Percentiles rank a stretch among this genome's conserved stretches.
phyloP scores from a whole-genome alignment of 257 asterid genomes.

The Gynochthodes officinalis region DNA sequence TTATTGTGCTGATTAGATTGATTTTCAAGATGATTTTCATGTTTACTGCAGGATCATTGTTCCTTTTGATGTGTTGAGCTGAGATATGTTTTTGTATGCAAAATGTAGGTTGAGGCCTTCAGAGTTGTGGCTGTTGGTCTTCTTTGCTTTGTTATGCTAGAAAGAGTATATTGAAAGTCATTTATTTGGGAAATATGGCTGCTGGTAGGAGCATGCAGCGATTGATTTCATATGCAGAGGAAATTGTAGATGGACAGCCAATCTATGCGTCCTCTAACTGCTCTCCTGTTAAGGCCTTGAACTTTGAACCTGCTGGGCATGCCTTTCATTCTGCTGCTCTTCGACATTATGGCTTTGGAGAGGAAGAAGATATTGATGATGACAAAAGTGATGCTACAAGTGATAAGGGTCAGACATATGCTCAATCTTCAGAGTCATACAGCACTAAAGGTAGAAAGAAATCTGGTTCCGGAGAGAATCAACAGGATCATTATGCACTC shows the following conservation, averaged over 20 bases:
- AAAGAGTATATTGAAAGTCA: background rate
- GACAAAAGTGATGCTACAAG: slow-evolving; percentile 34
- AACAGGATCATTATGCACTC: slow-evolving; percentile 92
- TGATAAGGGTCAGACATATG: slow-evolving; percentile 53
- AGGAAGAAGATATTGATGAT: slow-evolving; percentile 39
- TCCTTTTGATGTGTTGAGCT: background rate
- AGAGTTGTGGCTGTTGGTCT: background rate
- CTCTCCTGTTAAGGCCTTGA: slow-evolving; percentile 60
- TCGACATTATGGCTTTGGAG: slow-evolving; percentile 54
- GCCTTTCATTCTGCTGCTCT: slow-evolving; percentile 83
- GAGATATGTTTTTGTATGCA: background rate
- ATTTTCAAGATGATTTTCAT: background rate
- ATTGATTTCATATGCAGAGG: slow-evolving; percentile 58
- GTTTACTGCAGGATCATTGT: background rate
- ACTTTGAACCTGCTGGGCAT: slow-evolving; percentile 88
- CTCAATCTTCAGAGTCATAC: slow-evolving; percentile 68
- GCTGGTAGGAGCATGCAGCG: slow-evolving; percentile 43
- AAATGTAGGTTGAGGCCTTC: slow-evolving; percentile 7
- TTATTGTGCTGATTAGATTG: background rate
- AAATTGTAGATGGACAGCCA: slow-evolving; percentile 67
- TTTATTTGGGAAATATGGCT: slow-evolving; percentile 23
- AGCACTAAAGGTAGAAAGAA: slow-evolving; percentile 88
- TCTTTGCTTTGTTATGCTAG: background rate
- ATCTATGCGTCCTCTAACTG: slow-evolving; percentile 58
- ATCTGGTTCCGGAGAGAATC: slow-evolving; percentile 57